Evolutionary conservation across 1,284 basidiomycete species (phyloP).

Genomic region (Sphagnurus paluster): DNA sequence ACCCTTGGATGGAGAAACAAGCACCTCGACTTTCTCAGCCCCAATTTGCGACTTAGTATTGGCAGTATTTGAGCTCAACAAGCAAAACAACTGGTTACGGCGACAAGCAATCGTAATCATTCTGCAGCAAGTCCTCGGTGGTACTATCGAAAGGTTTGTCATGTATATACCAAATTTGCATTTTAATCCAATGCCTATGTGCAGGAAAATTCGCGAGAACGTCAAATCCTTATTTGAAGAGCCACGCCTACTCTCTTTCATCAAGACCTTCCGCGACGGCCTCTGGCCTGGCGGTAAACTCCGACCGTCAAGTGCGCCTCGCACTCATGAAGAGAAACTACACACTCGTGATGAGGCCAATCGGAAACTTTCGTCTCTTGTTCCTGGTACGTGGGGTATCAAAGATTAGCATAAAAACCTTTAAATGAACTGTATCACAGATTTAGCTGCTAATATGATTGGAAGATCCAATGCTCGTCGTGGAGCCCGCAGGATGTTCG

Average conservation of each 20-base stretch:
- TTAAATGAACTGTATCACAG: slow-evolving; percentile 39
- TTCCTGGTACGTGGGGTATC: slow-evolving; percentile 66
- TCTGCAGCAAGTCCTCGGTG: slow-evolving; percentile 91
- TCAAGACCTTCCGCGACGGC: slow-evolving; percentile 67
- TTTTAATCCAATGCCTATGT: neutral
- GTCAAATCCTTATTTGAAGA: slow-evolving; percentile 66
- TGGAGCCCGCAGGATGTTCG: slow-evolving; percentile 88
- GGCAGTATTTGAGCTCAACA: slow-evolving; percentile 92
- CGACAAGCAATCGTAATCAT: slow-evolving; percentile 97
- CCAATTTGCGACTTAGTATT: slow-evolving; percentile 94
- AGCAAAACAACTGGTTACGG: slow-evolving; percentile 94
- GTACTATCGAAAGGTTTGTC: slow-evolving; percentile 89
- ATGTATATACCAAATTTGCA: slow-evolving; percentile 10
- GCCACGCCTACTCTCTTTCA: slow-evolving; percentile 62
- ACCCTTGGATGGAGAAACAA: slow-evolving; percentile 82
- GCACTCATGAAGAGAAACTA: slow-evolving; percentile 78
- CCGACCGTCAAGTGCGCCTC: slow-evolving; percentile 57
- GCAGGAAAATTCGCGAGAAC: slow-evolving; percentile 85
- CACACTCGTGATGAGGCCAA: slow-evolving; percentile 84
- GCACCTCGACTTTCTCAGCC: slow-evolving; percentile 83
- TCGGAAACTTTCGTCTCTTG: slow-evolving; percentile 82
- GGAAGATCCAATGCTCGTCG: slow-evolving; percentile 91
- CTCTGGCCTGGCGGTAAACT: slow-evolving; percentile 86
- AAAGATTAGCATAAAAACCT: neutral
- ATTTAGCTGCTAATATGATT: slow-evolving; percentile 94